phyloP scores from a whole-genome alignment of 495 filamentous ascomycete genomes.

The Diplogelasinospora grovesii region DNA sequence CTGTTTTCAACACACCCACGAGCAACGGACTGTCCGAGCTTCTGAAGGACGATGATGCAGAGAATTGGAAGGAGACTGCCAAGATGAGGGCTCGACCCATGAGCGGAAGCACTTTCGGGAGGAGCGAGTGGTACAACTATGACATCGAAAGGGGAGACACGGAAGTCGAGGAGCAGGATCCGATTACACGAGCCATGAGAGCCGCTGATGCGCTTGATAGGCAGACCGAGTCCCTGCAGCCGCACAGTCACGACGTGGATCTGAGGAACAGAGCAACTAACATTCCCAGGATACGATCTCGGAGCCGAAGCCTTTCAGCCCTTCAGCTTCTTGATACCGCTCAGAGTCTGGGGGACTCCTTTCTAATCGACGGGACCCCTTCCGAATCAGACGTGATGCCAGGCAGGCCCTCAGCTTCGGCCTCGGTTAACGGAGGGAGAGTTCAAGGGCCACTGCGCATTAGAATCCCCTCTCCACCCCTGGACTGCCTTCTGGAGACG shows the following conservation, averaged over 20 bases:
- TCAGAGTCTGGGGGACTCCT: too few species aligned
- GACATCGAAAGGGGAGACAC: not conserved
- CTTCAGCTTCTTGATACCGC: slow-evolving; percentile 13
- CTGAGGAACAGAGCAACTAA: slow-evolving; percentile 20
- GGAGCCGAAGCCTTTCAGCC: slow-evolving; percentile 28
- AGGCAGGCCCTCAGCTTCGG: too few species aligned
- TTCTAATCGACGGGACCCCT: too few species aligned
- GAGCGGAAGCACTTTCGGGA: too few species aligned
- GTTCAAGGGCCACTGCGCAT: too few species aligned
- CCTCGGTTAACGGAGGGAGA: too few species aligned
- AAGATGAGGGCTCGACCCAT: too few species aligned
- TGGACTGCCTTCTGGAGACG: too few species aligned
- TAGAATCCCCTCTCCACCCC: too few species aligned
- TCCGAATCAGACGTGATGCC: too few species aligned
- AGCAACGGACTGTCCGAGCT: slow-evolving; percentile 36
- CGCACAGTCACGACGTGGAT: slow-evolving; percentile 27
- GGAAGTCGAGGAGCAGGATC: slow-evolving; percentile 24
- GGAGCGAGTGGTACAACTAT: too few species aligned
- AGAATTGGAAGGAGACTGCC: not conserved
- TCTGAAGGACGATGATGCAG: slow-evolving; percentile 2
- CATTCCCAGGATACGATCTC: slow-evolving; percentile 14
- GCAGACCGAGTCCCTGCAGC: slow-evolving; percentile 38
- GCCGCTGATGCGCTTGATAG: slow-evolving; percentile 44
- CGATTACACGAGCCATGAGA: slow-evolving; percentile 39
- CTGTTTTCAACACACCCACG: slow-evolving; percentile 36